phyloP scores from a whole-genome alignment of 345 rosid species.

The Euphorbia pulcherrima region DNA sequence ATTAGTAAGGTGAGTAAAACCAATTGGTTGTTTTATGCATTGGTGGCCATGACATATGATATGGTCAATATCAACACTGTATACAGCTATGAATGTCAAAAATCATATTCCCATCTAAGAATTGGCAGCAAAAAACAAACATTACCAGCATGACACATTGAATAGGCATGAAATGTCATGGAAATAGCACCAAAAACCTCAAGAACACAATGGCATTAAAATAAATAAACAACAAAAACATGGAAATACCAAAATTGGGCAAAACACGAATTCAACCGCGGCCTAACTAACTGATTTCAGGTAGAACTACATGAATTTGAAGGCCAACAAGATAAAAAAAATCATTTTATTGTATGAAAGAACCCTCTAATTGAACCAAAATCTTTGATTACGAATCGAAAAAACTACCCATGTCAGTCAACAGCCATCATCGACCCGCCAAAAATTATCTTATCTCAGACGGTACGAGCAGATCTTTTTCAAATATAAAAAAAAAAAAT shows the following conservation, averaged over 20 bases:
- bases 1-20: constrained; percentile 2
- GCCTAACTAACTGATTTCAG: neutral
- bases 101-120: neutral
- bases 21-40: neutral
- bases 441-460: neutral
- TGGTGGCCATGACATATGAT: too few species aligned
- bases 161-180: neutral
- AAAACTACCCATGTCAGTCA: neutral
- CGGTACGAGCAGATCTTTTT: neutral
- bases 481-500: neutral
- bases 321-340: neutral
- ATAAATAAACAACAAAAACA: neutral
- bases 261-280: neutral
- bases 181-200: neutral
- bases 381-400: neutral
- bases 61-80: too few species aligned
- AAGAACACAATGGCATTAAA: neutral
- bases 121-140: neutral
- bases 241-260: neutral
- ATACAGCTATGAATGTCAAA: neutral
- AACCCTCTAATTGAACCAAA: neutral
- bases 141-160: too few species aligned
- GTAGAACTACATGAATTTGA: neutral
- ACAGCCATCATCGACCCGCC: neutral
- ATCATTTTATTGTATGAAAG: too few species aligned